phyloP scores from a whole-genome alignment of 345 rosid genomes.

The Erucastrum elatum region DNA sequence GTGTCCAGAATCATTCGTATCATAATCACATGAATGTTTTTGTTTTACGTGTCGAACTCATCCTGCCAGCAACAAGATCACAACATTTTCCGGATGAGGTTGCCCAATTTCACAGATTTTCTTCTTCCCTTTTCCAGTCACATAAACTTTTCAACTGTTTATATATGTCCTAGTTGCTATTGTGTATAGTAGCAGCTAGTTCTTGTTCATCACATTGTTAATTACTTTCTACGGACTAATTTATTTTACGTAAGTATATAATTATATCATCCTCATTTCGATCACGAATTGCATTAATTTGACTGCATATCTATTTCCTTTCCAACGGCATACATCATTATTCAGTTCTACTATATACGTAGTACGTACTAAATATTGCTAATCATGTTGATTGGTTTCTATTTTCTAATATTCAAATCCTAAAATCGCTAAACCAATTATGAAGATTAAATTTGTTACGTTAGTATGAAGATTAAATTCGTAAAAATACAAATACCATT shows the following conservation, averaged over 20 bases:
- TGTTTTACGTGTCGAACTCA: slow-evolving; percentile 37
- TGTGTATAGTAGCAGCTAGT: background rate
- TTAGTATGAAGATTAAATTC: background rate
- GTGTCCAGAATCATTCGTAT: background rate
- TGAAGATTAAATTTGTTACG: background rate
- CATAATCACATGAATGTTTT: background rate
- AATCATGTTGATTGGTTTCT: background rate
- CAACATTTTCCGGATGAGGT: background rate
- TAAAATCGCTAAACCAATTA: background rate
- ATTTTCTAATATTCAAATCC: background rate
- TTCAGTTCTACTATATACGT: too few species aligned
- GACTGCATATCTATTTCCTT: background rate
- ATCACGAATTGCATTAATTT: background rate
- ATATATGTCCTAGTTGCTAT: background rate
- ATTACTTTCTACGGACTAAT: background rate
- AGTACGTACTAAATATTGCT: background rate
- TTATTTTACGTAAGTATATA: background rate
- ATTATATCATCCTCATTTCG: background rate
- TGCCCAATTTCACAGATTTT: background rate
- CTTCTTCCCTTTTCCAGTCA: slow-evolving; percentile 12
- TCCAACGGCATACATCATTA: background rate
- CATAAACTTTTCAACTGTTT: slow-evolving; percentile 4
- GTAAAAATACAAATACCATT: background rate
- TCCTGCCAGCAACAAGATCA: background rate
- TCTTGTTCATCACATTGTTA: background rate